Base-by-base conservation (phyloP, 2,329 filamentous ascomycete genomes). In the Xylariaceae sp. region DNA sequence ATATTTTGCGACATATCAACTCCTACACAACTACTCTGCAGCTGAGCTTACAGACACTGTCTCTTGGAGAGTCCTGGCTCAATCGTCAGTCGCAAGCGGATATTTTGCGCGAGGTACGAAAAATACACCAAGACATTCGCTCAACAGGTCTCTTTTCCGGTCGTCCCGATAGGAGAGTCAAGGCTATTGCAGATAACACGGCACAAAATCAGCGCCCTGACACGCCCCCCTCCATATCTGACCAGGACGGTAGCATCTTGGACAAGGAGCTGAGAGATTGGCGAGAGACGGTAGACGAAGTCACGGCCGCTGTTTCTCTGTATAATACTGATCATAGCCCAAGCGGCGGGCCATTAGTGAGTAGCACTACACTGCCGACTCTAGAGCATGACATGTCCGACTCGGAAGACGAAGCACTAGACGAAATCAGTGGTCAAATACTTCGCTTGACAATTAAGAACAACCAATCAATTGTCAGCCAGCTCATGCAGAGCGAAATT, bases 21-120 rank as follows among this genome's bases (percentile, higher is more conserved):
- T 62, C 61, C 9, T 61, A 62, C 19, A 62, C 60, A 15, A 55
- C 56, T 39, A 43, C 65, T 15, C 49, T 65, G 10, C 56, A 66
- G 12, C 42, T 66, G 9, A 66, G 63, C 49, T 36, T 65, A 1
- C 58, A 48, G 11, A 64, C 59, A 4, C 41, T 66, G n/a, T 59
- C 62, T 5, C 53, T 66, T 42, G 55, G 60, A 17, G 56, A 56
- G 7, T 41, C 61, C 18, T 58, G 52, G 49, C 51, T 54, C 3
- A 61, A 60, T 32, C 54, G 58, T 36, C 48, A 50, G 15, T 64
- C 63, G 5, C 62, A 65, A 43, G 58, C 61, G 3, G 49, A 60
- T 38, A 57, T 66, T 17, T 51, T 62, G 22, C 18, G 17, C 5
- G 58, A 63, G 42, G 58, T 66, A 27, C 57, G 56, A 39, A 58